Percentiles rank a stretch among this genome's conserved stretches.
These are phyloP conservation scores for Umbelopsis sp. DNA, from an alignment of 192 early-diverging fungal genomes.

Conservation along the genomic window DNA sequence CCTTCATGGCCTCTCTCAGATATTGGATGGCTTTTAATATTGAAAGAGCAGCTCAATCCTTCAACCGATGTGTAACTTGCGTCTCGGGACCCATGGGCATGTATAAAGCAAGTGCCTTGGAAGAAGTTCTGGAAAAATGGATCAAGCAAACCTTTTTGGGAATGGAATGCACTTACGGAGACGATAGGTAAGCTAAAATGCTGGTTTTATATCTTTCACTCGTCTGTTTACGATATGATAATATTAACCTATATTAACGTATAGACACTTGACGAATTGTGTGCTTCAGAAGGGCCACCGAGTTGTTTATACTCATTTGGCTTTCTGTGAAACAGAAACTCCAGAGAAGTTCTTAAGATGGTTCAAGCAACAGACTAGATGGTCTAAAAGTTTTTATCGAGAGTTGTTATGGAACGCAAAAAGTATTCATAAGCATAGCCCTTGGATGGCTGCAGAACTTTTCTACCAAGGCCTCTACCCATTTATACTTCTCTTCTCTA, in stretches of 20 bases:
- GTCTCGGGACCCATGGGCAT: conserved; percentile 69
- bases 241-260: neutral
- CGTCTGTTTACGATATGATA: neutral
- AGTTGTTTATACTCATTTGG: conserved; percentile 59
- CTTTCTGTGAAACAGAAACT: conserved; percentile 64
- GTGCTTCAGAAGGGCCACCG: conserved; percentile 49
- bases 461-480: conserved; percentile 64
- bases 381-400: conserved; percentile 67
- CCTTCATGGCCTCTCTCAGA: conserved; percentile 62
- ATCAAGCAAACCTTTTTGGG: conserved; percentile 58
- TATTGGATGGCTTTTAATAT: conserved; percentile 73
- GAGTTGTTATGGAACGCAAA: conserved; percentile 54
- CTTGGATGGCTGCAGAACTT: conserved; percentile 64
- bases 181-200: conserved; percentile 46
- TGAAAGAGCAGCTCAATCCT: conserved; percentile 63
- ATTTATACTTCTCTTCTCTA: conserved; percentile 59
- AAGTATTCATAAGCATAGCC: conserved; percentile 55
- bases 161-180: conserved; percentile 64
- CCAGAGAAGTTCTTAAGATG: conserved; percentile 58
- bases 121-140: conserved; percentile 59
- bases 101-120: conserved; percentile 51
- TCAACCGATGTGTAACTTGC: conserved; percentile 60
- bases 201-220: neutral
- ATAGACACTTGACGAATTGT: conserved; percentile 59
- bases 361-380: conserved; percentile 66